Evolutionary conservation across 805 yeast species (phyloP), one percentile per base, ranked within the genome.

Genomic region (Candida khao-thaluensis): DNA sequence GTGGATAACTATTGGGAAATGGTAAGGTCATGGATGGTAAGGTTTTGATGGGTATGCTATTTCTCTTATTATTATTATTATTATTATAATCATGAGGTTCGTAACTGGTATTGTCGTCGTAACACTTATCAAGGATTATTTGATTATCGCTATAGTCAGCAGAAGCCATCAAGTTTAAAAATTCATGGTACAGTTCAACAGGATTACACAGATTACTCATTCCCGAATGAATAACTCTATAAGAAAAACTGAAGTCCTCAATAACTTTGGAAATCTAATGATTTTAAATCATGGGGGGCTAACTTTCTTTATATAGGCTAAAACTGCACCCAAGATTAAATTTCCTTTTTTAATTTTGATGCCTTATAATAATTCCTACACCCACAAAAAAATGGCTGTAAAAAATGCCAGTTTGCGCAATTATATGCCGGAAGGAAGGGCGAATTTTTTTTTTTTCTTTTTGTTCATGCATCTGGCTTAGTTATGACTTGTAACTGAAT

Each of bases 111-210:
- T n/a, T n/a, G n/a, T n/a, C n/a, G n/a, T n/a, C 34, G 9, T 30
- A 7, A 21, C 26, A 30, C 11, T 33, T 33, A 35, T 38, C 42
- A 22, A 48, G 20, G 3, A 35, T 28, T 14, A 54, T 45, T 28
- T 44, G 37, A 38, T 43, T 36, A 35, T 47, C 48, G 30, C 41
- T 42, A 30, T 41, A 52, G 25, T 52, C 49, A 17, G 47, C 37
- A 2, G 52, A 41, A 31, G 52, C 55, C 50, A 58, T 53, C 33
- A 42, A 52, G 20, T 42, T 51, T 32, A 58, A 48, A 34, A 58
- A 58, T 35, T 56, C 59, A 36, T 52, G 48, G 35, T 57, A 53
- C 56, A 53, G 59, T 30, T 55, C 59, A 29, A 53, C 52, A 18
- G 50, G 30, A 25, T 37, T 37, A 22, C 11, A 21, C 35, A 18